These are phyloP conservation scores for Phytophthora nicotianae DNA, from an alignment of 352 stramenopile species.

Conservation along the genomic window DNA sequence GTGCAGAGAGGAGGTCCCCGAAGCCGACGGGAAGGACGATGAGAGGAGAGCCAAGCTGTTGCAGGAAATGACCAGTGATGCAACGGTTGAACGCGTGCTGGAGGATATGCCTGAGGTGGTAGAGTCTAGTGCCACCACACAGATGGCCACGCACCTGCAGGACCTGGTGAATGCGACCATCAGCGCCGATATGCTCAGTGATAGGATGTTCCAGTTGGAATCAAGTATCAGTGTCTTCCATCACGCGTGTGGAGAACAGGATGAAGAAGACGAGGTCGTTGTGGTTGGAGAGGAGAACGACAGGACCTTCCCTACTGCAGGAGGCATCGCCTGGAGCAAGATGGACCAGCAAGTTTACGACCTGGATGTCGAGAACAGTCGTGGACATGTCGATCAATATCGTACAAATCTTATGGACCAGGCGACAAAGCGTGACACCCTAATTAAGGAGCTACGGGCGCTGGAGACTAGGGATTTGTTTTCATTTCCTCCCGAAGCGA, in stretches of 20 bases:
- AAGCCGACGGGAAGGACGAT: slow-evolving; percentile 35
- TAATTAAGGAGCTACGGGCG: slow-evolving; percentile 55
- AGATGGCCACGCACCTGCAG: slow-evolving; percentile 58
- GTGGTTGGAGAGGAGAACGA: slow-evolving; percentile 23
- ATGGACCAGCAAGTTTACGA: slow-evolving; percentile 85
- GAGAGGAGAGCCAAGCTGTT: slow-evolving; percentile 35
- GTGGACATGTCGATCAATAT: slow-evolving; percentile 81
- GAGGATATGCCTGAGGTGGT: slow-evolving; percentile 70
- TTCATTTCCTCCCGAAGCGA: slow-evolving; percentile 40
- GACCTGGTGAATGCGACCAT: slow-evolving; percentile 83
- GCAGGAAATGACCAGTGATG: slow-evolving; percentile 46
- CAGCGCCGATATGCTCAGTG: slow-evolving; percentile 83
- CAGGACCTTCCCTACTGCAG: slow-evolving; percentile 33
- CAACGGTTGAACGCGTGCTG: slow-evolving; percentile 51
- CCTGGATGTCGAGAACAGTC: slow-evolving; percentile 71
- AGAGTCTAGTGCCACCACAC: slow-evolving; percentile 56
- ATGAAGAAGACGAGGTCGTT: slow-evolving; percentile 22
- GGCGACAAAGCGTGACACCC: slow-evolving; percentile 58
- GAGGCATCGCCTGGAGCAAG: slow-evolving; percentile 70
- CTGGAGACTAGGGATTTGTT: slow-evolving; percentile 60
- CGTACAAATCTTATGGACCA: slow-evolving; percentile 74
- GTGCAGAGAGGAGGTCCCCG: slow-evolving; percentile 37
- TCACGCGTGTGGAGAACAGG: slow-evolving; percentile 58
- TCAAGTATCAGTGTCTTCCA: slow-evolving; percentile 79
- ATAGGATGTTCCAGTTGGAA: slow-evolving; percentile 90